These are phyloP conservation scores for Salicornia ramosissima DNA, from an alignment of 148 eudicot species.

Conservation along the genomic window DNA sequence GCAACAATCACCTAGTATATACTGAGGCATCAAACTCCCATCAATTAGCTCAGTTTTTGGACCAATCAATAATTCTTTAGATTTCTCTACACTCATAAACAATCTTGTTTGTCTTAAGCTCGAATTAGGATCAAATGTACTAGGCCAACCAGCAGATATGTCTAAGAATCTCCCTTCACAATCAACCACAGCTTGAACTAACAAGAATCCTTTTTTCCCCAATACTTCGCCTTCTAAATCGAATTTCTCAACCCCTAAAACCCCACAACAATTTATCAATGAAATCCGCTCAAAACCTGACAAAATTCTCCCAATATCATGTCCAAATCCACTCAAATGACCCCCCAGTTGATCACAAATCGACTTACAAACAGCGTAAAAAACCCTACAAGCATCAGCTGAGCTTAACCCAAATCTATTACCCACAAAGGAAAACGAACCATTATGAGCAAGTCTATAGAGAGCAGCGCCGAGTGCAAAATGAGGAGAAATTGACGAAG, in stretches of 20 bases:
- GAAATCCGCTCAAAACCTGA: slow-evolving; percentile 71
- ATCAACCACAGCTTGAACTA: slow-evolving; percentile 89
- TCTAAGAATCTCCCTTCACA: slow-evolving; percentile 81
- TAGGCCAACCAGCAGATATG: slow-evolving; percentile 94
- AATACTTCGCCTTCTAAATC: slow-evolving; percentile 38
- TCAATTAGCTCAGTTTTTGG: slow-evolving; percentile 41
- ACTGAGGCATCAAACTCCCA: slow-evolving; percentile 62
- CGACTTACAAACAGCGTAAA: slow-evolving; percentile 60
- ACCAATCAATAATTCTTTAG: slow-evolving; percentile 61
- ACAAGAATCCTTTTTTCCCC: slow-evolving; percentile 58
- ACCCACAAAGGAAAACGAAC: slow-evolving; percentile 43
- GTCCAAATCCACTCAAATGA: slow-evolving; percentile 42
- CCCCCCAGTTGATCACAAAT: slow-evolving; percentile 51
- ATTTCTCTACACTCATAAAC: slow-evolving; percentile 44
- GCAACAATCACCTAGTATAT: slow-evolving; percentile 68
- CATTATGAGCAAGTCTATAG: slow-evolving; percentile 55
- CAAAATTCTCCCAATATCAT: slow-evolving; percentile 44
- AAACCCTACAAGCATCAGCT: slow-evolving; percentile 46
- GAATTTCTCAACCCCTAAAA: slow-evolving; percentile 61
- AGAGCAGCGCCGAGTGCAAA: slow-evolving; percentile 63
- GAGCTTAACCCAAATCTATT: slow-evolving; percentile 45
- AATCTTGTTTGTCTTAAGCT: slow-evolving; percentile 50
- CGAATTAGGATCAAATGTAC: slow-evolving; percentile 41
- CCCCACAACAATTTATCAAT: slow-evolving; percentile 72
- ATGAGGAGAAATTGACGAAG: slow-evolving; percentile 40